phyloP scores from a whole-genome alignment of 129 eudicot species.

The Centrapalus pauciflorus region DNA sequence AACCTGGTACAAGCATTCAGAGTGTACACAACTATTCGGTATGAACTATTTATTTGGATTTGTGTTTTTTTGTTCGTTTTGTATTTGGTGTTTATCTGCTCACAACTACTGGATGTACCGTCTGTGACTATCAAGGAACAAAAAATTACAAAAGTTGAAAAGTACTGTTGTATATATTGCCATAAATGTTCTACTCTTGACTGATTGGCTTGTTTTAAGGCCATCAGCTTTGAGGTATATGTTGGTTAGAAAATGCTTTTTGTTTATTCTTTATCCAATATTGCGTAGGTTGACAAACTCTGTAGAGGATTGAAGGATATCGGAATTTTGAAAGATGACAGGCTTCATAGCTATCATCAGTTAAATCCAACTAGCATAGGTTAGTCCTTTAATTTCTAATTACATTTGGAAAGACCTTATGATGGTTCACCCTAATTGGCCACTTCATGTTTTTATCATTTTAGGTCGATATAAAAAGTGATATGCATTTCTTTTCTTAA shows the following conservation, averaged over 20 bases:
- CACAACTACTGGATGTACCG: too few relatives aligned
- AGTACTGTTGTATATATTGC: too few relatives aligned
- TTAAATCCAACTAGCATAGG: constrained; percentile 94
- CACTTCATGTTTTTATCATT: neutral
- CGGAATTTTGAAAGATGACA: constrained; percentile 58
- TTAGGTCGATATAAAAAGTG: neutral
- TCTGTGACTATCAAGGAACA: too few relatives aligned
- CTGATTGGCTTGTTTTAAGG: too few relatives aligned
- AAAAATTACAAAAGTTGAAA: too few relatives aligned
- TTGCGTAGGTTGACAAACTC: constrained; percentile 59
- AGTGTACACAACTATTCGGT: constrained; percentile 80
- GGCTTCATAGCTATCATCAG: constrained; percentile 48
- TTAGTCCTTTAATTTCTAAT: neutral
- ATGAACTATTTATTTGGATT: constrained; percentile 6
- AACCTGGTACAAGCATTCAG: constrained; percentile 83
- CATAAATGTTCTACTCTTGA: too few relatives aligned
- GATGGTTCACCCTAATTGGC: neutral
- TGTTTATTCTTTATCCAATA: neutral
- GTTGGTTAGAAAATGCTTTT: neutral
- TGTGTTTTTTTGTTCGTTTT: neutral
- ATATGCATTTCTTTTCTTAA: neutral
- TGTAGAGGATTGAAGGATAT: constrained; percentile 62
- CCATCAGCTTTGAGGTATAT: too few relatives aligned
- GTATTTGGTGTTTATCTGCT: too few relatives aligned
- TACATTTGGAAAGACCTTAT: neutral